These are phyloP conservation scores for Dryadomyces quercivorus DNA, from an alignment of 2,329 filamentous ascomycete genomes.

Conservation along the genomic window DNA sequence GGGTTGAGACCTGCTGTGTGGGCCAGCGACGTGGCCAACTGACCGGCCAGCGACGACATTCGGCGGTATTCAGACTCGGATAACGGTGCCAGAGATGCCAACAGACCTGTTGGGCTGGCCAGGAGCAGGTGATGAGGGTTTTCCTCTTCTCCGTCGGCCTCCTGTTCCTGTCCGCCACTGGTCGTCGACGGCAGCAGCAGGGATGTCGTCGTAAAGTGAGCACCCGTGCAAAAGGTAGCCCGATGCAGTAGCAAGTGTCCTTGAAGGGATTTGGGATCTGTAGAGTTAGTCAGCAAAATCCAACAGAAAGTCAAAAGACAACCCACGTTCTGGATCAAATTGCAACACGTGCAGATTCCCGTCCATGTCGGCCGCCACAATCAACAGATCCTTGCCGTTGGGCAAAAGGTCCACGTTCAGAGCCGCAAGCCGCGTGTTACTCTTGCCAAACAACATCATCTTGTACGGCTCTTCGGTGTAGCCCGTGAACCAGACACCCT, in stretches of 20 bases:
- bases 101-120: slow-evolving; percentile 46
- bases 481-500: slow-evolving; percentile 91
- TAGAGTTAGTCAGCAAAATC: not conserved
- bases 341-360: slow-evolving; percentile 81
- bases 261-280: slow-evolving; percentile 86
- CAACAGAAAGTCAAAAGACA: not conserved
- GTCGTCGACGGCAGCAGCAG: slow-evolving; percentile 59
- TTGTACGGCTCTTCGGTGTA: slow-evolving; percentile 96
- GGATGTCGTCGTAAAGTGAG: slow-evolving; percentile 62
- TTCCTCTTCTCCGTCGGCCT: slow-evolving; percentile 17
- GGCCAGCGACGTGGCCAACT: slow-evolving; percentile 64
- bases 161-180: not conserved
- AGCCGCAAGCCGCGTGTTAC: slow-evolving; percentile 63
- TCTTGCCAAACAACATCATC: slow-evolving; percentile 87
- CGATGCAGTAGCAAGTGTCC: slow-evolving; percentile 79
- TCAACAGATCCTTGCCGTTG: slow-evolving; percentile 67
- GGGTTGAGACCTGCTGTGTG: slow-evolving; percentile 74
- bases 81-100: slow-evolving; percentile 67
- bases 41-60: slow-evolving; percentile 67
- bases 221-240: slow-evolving; percentile 75
- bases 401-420: slow-evolving; percentile 80
- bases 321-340: slow-evolving; percentile 84
- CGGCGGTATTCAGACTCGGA: slow-evolving; percentile 73
- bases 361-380: slow-evolving; percentile 73
- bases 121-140: slow-evolving; percentile 17